These are phyloP conservation scores for Maudiozyma barnettii DNA, from an alignment of 805 yeast genomes.

Conservation along the genomic window DNA sequence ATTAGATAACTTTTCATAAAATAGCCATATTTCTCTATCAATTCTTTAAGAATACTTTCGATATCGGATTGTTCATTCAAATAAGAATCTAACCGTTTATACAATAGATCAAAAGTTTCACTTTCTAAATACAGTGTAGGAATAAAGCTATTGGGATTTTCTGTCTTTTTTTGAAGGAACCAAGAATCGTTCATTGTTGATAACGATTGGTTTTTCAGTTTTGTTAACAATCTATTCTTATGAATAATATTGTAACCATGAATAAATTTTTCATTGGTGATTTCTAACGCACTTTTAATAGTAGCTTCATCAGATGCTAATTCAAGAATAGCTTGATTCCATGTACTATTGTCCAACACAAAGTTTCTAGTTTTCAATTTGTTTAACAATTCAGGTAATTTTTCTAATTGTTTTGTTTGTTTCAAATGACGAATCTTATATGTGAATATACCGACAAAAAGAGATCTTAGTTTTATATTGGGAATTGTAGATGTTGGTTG, in stretches of 20 bases:
- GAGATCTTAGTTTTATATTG: slow-evolving; percentile 13
- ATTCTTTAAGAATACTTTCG: slow-evolving; percentile 9
- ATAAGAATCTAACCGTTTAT: slow-evolving; percentile 19
- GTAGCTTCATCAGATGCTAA: slow-evolving; percentile 23
- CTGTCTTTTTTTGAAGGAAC: slow-evolving; percentile 15
- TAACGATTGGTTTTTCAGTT: slow-evolving; percentile 6
- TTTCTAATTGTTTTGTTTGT: slow-evolving; percentile 9
- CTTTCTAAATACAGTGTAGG: slow-evolving; percentile 25
- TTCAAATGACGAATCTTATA: slow-evolving; percentile 18
- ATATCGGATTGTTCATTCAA: slow-evolving; percentile 10
- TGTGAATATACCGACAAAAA: slow-evolving; percentile 17
- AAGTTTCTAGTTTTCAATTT: slow-evolving; percentile 19
- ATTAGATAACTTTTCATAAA: slow-evolving; percentile 26
- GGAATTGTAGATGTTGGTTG: slow-evolving; percentile 16
- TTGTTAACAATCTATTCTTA: slow-evolving; percentile 18
- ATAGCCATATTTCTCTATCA: slow-evolving; percentile 24
- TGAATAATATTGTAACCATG: slow-evolving; percentile 30
- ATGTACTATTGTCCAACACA: slow-evolving; percentile 24
- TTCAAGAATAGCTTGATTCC: slow-evolving; percentile 26
- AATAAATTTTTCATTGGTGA: slow-evolving; percentile 28
- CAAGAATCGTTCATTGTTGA: slow-evolving; percentile 12
- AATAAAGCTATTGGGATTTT: slow-evolving; percentile 11
- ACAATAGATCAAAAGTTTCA: slow-evolving; percentile 9
- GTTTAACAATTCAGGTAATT: slow-evolving; percentile 14
- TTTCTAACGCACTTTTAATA: slow-evolving; percentile 22